Evolutionary conservation across 225 moss, liverwort and hornwort species (phyloP).

Genomic region (Neckera pumila): DNA sequence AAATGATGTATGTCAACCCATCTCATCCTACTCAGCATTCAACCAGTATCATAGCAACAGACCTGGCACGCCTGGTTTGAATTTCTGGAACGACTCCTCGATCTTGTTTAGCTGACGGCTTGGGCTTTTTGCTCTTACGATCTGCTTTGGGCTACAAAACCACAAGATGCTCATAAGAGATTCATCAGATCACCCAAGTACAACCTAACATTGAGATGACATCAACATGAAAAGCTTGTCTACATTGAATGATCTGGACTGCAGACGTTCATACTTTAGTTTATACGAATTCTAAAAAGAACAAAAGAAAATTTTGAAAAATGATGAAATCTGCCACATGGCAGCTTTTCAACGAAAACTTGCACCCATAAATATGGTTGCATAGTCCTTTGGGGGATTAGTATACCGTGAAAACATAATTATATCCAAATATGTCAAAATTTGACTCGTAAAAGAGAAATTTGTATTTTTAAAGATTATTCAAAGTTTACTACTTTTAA

Average conservation of each 20-base stretch:
- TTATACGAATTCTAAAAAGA: background rate
- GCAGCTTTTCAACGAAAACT: background rate
- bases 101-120: slow-evolving; percentile 42
- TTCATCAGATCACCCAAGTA: background rate
- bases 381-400: no score
- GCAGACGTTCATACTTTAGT: background rate
- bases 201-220: background rate
- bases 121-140: slow-evolving; percentile 35
- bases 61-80: slow-evolving; percentile 67
- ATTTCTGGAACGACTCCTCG: slow-evolving; percentile 26
- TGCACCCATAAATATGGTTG: background rate
- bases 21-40: background rate
- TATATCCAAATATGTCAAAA: background rate
- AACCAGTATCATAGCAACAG: background rate
- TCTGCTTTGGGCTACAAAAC: slow-evolving; percentile 21
- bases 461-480: background rate
- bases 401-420: background rate
- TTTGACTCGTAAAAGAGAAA: background rate
- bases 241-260: background rate
- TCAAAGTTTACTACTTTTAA: background rate
- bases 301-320: background rate
- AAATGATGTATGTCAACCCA: background rate
- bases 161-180: background rate
- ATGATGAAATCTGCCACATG: background rate
- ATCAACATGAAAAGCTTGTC: background rate